Base-by-base conservation (phyloP, 73 alveolate genomes). In the Symbiodinium natans region DNA sequence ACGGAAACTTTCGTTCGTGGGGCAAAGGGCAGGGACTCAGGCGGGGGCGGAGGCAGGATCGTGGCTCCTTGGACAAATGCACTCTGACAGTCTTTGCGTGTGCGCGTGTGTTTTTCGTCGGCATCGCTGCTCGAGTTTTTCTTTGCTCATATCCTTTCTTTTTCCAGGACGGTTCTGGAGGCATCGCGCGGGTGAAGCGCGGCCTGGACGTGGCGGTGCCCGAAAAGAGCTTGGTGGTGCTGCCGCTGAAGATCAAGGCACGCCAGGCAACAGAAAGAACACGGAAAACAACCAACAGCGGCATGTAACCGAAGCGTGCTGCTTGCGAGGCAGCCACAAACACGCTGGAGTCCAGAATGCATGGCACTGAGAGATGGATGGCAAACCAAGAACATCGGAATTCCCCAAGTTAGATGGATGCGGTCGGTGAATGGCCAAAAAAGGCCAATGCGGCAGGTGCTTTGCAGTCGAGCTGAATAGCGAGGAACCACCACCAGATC, bases 101-200 rank as follows among this genome's bases (percentile, higher is more conserved):
- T n/a, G n/a, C n/a, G n/a, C n/a, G n/a, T n/a, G n/a, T n/a, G n/a
- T n/a, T n/a, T n/a, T n/a, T n/a, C n/a, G n/a, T n/a, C n/a, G n/a
- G n/a, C n/a, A n/a, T n/a, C n/a, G n/a, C n/a, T n/a, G n/a, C n/a
- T n/a, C n/a, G n/a, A n/a, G n/a, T n/a, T n/a, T n/a, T n/a, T n/a
- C n/a, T n/a, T n/a, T n/a, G n/a, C n/a, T n/a, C n/a, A n/a, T n/a
- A n/a, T n/a, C n/a, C n/a, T n/a, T n/a, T n/a, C n/a, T n/a, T n/a
- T 43, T 11, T 43, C 74, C 80, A 63, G 80, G 80, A 63, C 13
- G 80, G 80, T 36, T 23, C 80, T 19, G 80, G 80, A 6, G 80
- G 80, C 80, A 63, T 63, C 80, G 80, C 80, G 13, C 33, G 80
- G 80, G 80, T 63, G 80, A 63, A 63, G 80, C 80, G 80, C 36